These are phyloP conservation scores for Sporothrix pallida DNA, from an alignment of 2,329 filamentous ascomycete species.

Conservation along the genomic window DNA sequence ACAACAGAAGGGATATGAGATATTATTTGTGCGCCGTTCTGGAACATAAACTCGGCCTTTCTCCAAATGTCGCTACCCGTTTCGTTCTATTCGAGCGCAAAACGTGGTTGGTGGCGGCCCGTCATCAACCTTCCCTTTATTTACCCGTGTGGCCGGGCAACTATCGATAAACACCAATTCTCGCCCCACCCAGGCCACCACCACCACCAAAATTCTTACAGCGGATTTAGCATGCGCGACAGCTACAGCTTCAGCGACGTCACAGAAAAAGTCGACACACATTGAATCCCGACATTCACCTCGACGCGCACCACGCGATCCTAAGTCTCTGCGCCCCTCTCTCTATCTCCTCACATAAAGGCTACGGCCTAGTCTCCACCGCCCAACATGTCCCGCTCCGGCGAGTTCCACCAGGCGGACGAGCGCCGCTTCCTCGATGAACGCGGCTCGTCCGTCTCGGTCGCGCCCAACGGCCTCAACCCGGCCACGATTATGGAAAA, in stretches of 20 bases:
- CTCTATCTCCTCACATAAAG: too few species aligned
- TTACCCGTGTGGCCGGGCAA: conserved; percentile 38
- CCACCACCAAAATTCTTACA: conserved; percentile 26
- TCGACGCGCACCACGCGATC: background rate
- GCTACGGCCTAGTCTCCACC: background rate
- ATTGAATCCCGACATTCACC: background rate
- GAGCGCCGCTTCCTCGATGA: conserved; percentile 85
- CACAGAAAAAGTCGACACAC: background rate
- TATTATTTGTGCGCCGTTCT: background rate
- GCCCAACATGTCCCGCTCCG: conserved; percentile 21
- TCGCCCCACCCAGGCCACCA: background rate
- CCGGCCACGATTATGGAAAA: conserved; percentile 96
- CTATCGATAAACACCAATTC: conserved; percentile 38
- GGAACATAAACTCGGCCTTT: background rate
- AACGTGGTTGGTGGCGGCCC: conserved; percentile 13
- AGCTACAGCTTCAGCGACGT: background rate
- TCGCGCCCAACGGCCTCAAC: conserved; percentile 87
- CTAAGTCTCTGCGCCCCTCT: too few species aligned
- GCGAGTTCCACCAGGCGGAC: conserved; percentile 71
- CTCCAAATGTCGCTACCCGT: conserved; percentile 3
- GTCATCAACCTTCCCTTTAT: conserved; percentile 28
- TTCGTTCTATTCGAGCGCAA: background rate
- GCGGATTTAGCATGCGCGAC: background rate
- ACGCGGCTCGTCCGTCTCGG: conserved; percentile 75
- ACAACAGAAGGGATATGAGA: background rate